Percentiles rank a stretch among this genome's conserved stretches.
Conservation (phyloP, 148 eudicot genomes). For the Drosera capensis region DNA sequence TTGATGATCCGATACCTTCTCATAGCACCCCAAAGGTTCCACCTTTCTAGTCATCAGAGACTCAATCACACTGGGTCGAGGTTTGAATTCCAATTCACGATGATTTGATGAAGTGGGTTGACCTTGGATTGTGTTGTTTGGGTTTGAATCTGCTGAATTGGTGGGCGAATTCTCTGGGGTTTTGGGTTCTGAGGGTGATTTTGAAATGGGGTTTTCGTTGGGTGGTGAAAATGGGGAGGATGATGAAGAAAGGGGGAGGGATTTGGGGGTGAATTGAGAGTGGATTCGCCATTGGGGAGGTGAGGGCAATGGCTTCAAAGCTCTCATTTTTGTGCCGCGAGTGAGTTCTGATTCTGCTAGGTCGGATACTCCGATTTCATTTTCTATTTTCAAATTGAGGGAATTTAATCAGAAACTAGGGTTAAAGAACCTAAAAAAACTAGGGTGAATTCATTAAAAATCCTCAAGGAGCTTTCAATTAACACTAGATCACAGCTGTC, state of each 20-base stretch:
- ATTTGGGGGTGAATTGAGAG: conserved; percentile 1
- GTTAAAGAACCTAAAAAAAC: no score
- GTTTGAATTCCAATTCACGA: conserved; percentile 1
- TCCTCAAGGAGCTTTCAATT: no score
- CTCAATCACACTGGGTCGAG: conserved; percentile 16
- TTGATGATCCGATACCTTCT: conserved; percentile 16
- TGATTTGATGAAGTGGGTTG: conserved; percentile 15
- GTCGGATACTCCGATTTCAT: no score
- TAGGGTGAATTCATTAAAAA: no score
- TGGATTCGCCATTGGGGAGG: no score
- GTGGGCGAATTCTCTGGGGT: background rate
- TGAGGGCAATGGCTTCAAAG: no score
- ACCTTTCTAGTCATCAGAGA: conserved; percentile 19
- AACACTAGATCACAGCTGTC: no score
- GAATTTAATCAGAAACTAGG: no score
- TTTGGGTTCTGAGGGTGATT: conserved; percentile 2
- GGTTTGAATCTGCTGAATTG: conserved; percentile 4
- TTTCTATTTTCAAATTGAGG: no score
- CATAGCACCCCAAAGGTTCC: conserved; percentile 24
- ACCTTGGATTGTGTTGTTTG: conserved; percentile 3
- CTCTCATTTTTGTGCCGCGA: no score
- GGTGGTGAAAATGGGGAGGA: no score
- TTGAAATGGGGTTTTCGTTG: conserved; percentile 9
- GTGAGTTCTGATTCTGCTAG: no score
- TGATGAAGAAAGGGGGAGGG: conserved; percentile 3